These are phyloP conservation scores for Melastoma malabathricum DNA, from an alignment of 345 rosid species.

Conservation along the genomic window DNA sequence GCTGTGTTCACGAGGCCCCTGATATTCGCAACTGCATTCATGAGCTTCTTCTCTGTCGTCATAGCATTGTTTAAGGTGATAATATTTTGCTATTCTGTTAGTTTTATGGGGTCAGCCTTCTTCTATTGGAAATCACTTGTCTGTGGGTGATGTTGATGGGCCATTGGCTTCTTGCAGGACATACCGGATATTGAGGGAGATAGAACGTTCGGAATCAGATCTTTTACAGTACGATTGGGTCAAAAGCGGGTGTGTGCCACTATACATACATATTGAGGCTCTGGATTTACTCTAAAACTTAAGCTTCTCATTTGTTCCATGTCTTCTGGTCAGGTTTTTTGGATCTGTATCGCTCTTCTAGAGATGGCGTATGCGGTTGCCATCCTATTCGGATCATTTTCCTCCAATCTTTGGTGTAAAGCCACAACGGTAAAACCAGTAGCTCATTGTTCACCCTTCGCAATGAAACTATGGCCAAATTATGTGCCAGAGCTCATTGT, in stretches of 20 bases:
- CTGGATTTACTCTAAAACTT: too few species aligned
- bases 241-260: constrained; percentile 43
- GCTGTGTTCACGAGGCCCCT: constrained; percentile 53
- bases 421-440: constrained; percentile 44
- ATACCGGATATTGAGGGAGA: constrained; percentile 98
- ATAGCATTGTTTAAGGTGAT: constrained; percentile 90
- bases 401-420: constrained; percentile 75
- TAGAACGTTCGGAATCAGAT: constrained; percentile 62
- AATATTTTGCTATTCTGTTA: neutral
- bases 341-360: constrained; percentile 76
- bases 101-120: neutral
- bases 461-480: neutral
- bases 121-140: neutral
- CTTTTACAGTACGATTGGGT: constrained; percentile 77
- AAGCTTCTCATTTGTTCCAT: neutral
- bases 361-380: constrained; percentile 73
- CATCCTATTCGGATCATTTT: constrained; percentile 57
- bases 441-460: neutral
- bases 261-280: too few species aligned
- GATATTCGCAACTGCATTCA: constrained; percentile 84
- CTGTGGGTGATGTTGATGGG: neutral
- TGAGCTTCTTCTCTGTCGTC: constrained; percentile 94
- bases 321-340: constrained; percentile 55
- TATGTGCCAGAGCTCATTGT: neutral
- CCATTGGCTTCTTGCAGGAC: constrained; percentile 37